A percentile compares a stretch with the other conserved stretches of the same genome.
These are phyloP conservation scores for Calocybe indica DNA, from an alignment of 768 basidiomycete species.

Conservation along the genomic window DNA sequence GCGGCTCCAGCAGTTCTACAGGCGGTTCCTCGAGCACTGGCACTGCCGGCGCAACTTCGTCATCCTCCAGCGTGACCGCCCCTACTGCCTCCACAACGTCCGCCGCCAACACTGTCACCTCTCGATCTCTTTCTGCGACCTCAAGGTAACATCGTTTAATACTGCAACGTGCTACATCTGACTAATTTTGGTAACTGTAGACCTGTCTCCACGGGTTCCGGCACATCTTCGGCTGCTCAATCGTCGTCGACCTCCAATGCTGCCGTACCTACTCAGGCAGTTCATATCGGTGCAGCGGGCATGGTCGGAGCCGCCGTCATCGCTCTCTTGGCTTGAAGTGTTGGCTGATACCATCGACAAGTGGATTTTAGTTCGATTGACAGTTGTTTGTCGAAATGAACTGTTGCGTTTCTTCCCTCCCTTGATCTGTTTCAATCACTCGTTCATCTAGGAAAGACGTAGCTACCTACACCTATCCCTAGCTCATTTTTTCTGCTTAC, in stretches of 20 bases:
- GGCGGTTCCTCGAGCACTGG: conserved; percentile 7
- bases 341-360: not conserved
- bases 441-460: too few species aligned
- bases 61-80: conserved; percentile 4
- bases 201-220: not conserved
- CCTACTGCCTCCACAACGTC: conserved; percentile 10
- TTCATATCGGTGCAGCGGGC: conserved; percentile 34
- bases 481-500: too few species aligned
- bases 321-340: conserved; percentile 33
- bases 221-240: conserved; percentile 9
- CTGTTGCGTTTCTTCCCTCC: too few species aligned
- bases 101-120: conserved; percentile 3
- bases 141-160: not conserved
- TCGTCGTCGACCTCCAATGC: conserved; percentile 19
- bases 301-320: conserved; percentile 36
- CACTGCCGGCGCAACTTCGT: conserved; percentile 8
- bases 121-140: conserved; percentile 1
- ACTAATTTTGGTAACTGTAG: not conserved
- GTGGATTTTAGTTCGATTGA: not conserved
- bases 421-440: too few species aligned
- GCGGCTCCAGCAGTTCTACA: conserved; percentile 11
- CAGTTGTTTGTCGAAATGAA: too few species aligned
- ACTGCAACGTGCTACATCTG: not conserved
- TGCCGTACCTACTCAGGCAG: conserved; percentile 20
- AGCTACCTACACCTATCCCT: too few species aligned